A percentile compares a stretch with the other conserved stretches of the same genome.
These are phyloP conservation scores for Mortierella sp. DNA, from an alignment of 371 early-diverging fungal genomes.

Conservation along the genomic window DNA sequence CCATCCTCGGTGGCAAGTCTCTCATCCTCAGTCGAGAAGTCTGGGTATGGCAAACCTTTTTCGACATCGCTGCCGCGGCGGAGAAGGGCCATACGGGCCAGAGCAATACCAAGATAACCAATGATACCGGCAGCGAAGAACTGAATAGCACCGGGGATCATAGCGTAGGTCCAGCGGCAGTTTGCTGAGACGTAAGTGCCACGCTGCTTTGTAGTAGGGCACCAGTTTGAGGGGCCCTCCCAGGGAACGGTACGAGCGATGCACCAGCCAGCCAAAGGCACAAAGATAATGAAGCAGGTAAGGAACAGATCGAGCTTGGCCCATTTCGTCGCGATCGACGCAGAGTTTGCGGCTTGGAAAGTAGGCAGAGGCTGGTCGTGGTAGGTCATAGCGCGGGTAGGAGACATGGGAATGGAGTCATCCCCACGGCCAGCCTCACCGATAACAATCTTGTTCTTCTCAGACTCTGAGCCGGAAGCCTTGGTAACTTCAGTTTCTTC, in stretches of 20 bases:
- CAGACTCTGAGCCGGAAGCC: constrained; percentile 1
- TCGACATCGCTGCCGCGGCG: constrained; percentile 44
- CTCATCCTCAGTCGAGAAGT: constrained; percentile 38
- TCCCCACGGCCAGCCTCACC: not conserved
- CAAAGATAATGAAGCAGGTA: constrained; percentile 31
- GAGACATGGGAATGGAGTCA: constrained; percentile 15
- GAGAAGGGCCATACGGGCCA: constrained; percentile 28
- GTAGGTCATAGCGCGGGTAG: constrained; percentile 49
- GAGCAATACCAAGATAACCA: constrained; percentile 40
- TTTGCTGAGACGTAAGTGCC: constrained; percentile 24
- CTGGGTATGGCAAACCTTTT: constrained; percentile 35
- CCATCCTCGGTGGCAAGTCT: constrained; percentile 40
- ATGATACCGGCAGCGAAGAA: constrained; percentile 32
- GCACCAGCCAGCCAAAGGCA: constrained; percentile 49
- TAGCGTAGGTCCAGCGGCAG: constrained; percentile 48
- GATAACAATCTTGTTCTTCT: not conserved
- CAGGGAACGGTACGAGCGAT: constrained; percentile 40
- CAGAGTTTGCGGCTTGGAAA: constrained; percentile 43
- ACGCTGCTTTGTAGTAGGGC: constrained; percentile 24
- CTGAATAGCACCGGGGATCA: constrained; percentile 45
- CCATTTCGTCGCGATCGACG: constrained; percentile 35
- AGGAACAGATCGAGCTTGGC: constrained; percentile 45
- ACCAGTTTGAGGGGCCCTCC: constrained; percentile 47
- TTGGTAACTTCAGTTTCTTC: constrained; percentile 30
- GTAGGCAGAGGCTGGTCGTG: constrained; percentile 43